Percentiles rank a stretch among this genome's conserved stretches.
Evolutionary conservation across 345 rosid species (phyloP).

Genomic region (Clarkia xantiana): DNA sequence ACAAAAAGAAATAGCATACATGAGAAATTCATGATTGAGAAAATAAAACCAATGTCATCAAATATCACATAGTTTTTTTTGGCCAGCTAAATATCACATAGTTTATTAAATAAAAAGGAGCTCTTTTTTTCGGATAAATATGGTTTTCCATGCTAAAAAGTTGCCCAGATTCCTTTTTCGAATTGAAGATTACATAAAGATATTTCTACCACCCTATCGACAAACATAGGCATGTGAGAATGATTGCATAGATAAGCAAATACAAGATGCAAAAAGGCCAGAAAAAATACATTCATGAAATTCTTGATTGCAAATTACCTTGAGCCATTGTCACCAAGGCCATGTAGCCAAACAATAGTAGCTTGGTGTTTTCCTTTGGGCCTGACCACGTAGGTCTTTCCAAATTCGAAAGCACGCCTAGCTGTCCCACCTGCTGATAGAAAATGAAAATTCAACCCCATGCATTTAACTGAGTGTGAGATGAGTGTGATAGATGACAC

Average conservation of each 20-base stretch:
- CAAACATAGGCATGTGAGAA: neutral
- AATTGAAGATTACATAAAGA: neutral
- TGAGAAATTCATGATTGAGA: neutral
- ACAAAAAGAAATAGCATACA: conserved; percentile 25
- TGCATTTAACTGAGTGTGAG: neutral
- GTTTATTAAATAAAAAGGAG: neutral
- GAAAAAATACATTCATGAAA: neutral
- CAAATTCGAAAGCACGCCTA: conserved; percentile 52
- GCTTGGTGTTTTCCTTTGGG: conserved; percentile 73
- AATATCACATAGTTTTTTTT: neutral
- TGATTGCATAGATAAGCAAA: neutral
- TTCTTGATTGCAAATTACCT: conserved; percentile 23
- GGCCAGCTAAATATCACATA: neutral
- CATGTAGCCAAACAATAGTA: conserved; percentile 63
- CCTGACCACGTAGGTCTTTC: conserved; percentile 67
- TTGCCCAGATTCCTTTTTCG: neutral
- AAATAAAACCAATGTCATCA: neutral
- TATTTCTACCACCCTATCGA: neutral
- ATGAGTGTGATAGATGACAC: neutral
- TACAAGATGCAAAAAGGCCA: neutral
- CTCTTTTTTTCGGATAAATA: neutral
- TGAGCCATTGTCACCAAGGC: conserved; percentile 71
- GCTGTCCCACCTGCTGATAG: conserved; percentile 40
- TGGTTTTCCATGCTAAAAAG: too few species aligned
- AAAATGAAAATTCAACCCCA: too few species aligned